phyloP scores from a whole-genome alignment of 1,139 yeast genomes.

The Chernovozyma aurita region DNA sequence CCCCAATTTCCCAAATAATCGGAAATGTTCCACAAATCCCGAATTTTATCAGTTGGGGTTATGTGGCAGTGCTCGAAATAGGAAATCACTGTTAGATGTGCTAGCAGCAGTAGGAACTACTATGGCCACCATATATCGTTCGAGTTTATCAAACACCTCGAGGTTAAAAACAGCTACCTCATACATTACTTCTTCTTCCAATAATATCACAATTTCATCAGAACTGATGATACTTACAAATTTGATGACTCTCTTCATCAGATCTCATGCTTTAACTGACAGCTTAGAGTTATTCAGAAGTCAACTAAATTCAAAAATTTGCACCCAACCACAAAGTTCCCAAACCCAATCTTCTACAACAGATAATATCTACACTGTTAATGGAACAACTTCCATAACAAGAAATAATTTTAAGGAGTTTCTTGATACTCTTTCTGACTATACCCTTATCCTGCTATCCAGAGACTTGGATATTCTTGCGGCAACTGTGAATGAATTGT shows the following conservation, averaged over 20 bases:
- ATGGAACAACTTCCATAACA: background rate
- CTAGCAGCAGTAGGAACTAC: background rate
- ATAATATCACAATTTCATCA: background rate
- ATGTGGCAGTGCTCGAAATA: background rate
- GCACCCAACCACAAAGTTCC: too few species aligned
- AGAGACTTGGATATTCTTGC: constrained; percentile 1
- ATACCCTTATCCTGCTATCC: background rate
- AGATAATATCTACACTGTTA: background rate
- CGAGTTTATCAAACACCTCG: background rate
- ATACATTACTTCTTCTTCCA: background rate
- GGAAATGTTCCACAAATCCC: background rate
- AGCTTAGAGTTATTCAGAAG: background rate
- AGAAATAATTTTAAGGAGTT: background rate
- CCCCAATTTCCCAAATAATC: background rate
- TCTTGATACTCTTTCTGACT: constrained; percentile 1
- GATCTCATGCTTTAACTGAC: background rate
- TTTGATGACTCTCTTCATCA: background rate
- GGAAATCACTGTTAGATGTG: background rate
- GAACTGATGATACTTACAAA: background rate
- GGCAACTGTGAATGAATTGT: background rate
- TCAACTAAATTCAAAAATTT: background rate
- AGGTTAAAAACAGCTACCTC: too few species aligned
- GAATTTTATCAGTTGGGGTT: background rate
- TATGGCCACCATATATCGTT: background rate
- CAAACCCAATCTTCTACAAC: background rate